Conservation (phyloP, 2,329 filamentous ascomycete species). For the Simplicillium aogashimaense region DNA sequence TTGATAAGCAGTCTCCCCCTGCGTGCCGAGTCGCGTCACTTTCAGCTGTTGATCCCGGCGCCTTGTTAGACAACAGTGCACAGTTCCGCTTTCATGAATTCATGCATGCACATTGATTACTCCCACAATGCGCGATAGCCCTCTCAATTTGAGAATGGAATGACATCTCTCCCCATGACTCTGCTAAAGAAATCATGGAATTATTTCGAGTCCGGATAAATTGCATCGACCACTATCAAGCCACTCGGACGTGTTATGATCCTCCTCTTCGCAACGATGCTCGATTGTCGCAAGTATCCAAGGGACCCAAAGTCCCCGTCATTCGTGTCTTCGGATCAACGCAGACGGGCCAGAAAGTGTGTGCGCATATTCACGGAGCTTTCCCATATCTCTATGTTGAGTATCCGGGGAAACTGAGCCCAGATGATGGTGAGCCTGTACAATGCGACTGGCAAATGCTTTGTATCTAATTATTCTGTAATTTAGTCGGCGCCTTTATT, state of each 20-base stretch:
- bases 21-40: no score
- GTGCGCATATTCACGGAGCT: constrained; percentile 88
- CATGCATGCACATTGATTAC: not conserved
- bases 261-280: constrained; percentile 62
- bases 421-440: constrained; percentile 51
- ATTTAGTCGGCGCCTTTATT: constrained; percentile 63
- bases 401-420: constrained; percentile 60
- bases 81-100: no score
- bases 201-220: constrained; percentile 86
- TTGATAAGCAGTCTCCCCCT: no score
- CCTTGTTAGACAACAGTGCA: no score
- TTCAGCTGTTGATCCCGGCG: no score
- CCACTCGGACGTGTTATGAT: constrained; percentile 68
- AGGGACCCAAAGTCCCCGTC: constrained; percentile 68
- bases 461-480: constrained; percentile 9
- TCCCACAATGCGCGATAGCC: no score
- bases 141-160: no score
- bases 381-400: constrained; percentile 94
- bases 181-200: constrained; percentile 31
- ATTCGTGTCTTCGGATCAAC: constrained; percentile 88
- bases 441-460: not conserved
- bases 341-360: constrained; percentile 90
- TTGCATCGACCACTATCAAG: constrained; percentile 92
- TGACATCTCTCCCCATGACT: no score
- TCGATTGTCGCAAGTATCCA: constrained; percentile 45